phyloP scores from a whole-genome alignment of 2,329 filamentous ascomycete species.

The Mycogone perniciosa region DNA sequence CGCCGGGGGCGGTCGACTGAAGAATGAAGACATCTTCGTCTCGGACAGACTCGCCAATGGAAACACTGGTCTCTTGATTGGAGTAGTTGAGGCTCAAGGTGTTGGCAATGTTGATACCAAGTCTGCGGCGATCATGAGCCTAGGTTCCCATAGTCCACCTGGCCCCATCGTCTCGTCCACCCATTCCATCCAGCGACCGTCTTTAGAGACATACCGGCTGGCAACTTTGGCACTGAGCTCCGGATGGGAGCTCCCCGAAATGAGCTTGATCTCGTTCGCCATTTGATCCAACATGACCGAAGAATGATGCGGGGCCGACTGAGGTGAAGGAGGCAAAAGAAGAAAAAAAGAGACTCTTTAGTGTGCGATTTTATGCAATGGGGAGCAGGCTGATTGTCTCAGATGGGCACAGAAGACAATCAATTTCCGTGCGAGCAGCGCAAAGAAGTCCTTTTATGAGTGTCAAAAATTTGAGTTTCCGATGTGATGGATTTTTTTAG shows the following conservation, averaged over 20 bases:
- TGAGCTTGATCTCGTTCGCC: slow-evolving; percentile 49
- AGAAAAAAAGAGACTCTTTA: slow-evolving; percentile 1
- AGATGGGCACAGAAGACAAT: neutral
- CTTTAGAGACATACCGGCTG: slow-evolving; percentile 30
- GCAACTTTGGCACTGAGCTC: slow-evolving; percentile 42
- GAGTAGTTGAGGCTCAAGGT: slow-evolving; percentile 79
- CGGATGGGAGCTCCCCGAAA: slow-evolving; percentile 44
- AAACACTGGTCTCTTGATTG: slow-evolving; percentile 83
- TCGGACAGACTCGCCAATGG: slow-evolving; percentile 90
- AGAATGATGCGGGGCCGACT: slow-evolving; percentile 20
- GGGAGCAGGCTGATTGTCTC: neutral
- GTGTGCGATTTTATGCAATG: slow-evolving; percentile 1
- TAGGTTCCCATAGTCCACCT: neutral
- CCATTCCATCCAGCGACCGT: neutral
- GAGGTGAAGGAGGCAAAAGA: slow-evolving; percentile 16
- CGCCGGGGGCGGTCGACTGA: slow-evolving; percentile 88
- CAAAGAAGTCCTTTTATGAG: too few relatives aligned
- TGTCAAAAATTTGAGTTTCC: too few relatives aligned
- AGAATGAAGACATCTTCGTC: slow-evolving; percentile 99
- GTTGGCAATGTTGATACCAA: slow-evolving; percentile 72
- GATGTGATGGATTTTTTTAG: too few relatives aligned
- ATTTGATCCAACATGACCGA: slow-evolving; percentile 36
- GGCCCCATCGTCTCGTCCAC: neutral
- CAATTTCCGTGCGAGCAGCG: too few relatives aligned
- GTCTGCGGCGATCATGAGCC: slow-evolving; percentile 39